Conservation (phyloP, 768 basidiomycete genomes). For the Mycena maculata region DNA sequence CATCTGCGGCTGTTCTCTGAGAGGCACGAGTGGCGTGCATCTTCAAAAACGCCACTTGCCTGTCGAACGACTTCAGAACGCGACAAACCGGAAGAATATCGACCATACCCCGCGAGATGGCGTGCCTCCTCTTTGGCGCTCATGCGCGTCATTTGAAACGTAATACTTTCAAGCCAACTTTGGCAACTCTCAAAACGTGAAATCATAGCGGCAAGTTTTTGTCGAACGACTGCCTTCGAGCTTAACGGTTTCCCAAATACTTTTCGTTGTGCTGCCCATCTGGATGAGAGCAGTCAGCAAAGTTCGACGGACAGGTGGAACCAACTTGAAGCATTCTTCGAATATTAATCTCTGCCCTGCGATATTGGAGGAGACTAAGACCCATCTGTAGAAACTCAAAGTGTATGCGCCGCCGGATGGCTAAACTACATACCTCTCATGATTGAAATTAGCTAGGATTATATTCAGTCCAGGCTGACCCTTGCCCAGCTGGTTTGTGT, state of each 20-base stretch:
- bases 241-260: slow-evolving; percentile 91
- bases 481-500: slow-evolving; percentile 84
- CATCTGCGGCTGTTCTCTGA: slow-evolving; percentile 73
- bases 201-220: slow-evolving; percentile 89
- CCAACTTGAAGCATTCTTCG: slow-evolving; percentile 65
- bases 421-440: slow-evolving; percentile 61
- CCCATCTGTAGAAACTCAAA: slow-evolving; percentile 79
- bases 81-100: background rate
- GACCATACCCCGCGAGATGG: slow-evolving; percentile 75
- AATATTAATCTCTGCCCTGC: slow-evolving; percentile 65
- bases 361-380: slow-evolving; percentile 74
- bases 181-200: slow-evolving; percentile 73
- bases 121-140: slow-evolving; percentile 81
- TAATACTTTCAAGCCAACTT: slow-evolving; percentile 86
- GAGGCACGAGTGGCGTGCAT: slow-evolving; percentile 72
- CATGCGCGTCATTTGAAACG: slow-evolving; percentile 90
- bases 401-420: background rate
- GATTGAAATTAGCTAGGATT: slow-evolving; percentile 79
- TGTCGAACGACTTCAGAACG: slow-evolving; percentile 34
- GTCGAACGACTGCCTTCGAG: slow-evolving; percentile 88
- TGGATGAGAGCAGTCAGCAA: slow-evolving; percentile 40
- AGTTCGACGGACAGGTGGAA: slow-evolving; percentile 10
- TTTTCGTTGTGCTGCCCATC: slow-evolving; percentile 89
- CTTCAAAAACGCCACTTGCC: slow-evolving; percentile 78
- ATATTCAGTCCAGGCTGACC: slow-evolving; percentile 65